Base-by-base conservation (phyloP, 2,329 filamentous ascomycete genomes). In the Lasiodiplodia hormozganensis region DNA sequence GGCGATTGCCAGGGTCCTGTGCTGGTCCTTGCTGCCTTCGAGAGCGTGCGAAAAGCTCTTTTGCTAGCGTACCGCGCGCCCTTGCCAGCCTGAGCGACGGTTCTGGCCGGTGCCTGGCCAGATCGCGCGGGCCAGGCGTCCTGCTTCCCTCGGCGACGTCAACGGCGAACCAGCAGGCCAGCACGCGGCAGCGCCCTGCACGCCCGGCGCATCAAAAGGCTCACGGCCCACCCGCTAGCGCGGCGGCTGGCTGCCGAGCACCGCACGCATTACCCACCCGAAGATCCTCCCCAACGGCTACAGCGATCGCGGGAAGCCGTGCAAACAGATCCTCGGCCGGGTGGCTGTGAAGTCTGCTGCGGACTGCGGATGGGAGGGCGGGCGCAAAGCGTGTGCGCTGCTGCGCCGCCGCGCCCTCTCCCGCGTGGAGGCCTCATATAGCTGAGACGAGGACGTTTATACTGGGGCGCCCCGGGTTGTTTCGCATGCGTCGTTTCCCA, bases 231-330 rank as follows among this genome's bases (percentile, higher is more conserved):
- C 60, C 31, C 43, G 11, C 51, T 49, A 49, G 58, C 31, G 16
- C 25, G 28, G 56, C 36, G 58, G 23, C 40, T 49, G 40, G 58
- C 58, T 49, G n/a, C 58, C 40, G 58, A 25, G 36, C 10, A 25
- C 28, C n/a, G 28, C 60, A 36, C 10, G 60, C 60, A 34, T 25
- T 52, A 25, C 47, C 60, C 43, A 64, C 60, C 34, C 47, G 60
- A 52, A 34, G 60, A 64, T 64, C 60, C 60, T 34, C 60, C 40
- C 60, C 60, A 64, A 52, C 60, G 60, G 60, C 47, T 23, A 28
- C 60, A 64, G 60, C 60, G 60, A 64, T 64, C 60, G 60, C 47
- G 47, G 25, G 47, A 47, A 64, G 60, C 60, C 43, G 60, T 64
- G 60, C 60, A 52, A 64, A 64, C 47, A 25, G 40, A 38, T 64